phyloP scores from a whole-genome alignment of 805 yeast species.

The Candida rishiriensis region DNA sequence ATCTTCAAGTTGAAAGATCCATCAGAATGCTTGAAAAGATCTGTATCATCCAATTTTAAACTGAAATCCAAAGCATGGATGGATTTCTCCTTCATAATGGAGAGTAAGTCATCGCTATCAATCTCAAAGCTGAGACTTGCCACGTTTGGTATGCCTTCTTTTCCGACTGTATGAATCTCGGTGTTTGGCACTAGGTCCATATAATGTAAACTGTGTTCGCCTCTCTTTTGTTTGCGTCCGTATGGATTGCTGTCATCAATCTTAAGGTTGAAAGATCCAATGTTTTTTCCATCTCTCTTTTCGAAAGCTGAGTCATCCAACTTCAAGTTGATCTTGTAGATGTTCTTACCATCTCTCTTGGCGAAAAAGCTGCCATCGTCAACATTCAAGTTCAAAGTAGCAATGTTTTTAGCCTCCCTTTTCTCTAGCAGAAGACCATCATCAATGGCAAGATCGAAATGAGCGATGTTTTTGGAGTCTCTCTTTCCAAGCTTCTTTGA shows the following conservation, averaged over 20 bases:
- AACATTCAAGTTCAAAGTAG: slow-evolving; percentile 10
- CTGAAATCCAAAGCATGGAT: background rate
- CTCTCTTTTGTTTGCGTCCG: slow-evolving; percentile 3
- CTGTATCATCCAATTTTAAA: background rate
- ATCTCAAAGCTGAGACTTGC: slow-evolving; percentile 11
- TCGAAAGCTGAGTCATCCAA: too few relatives aligned
- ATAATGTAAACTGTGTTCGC: slow-evolving; percentile 2
- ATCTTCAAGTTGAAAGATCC: too few relatives aligned
- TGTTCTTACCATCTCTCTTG: slow-evolving; percentile 5
- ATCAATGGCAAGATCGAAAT: too few relatives aligned
- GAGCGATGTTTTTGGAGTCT: too few relatives aligned
- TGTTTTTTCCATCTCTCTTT: too few relatives aligned
- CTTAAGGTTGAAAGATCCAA: background rate
- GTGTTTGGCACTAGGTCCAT: background rate
- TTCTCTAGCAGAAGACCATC: slow-evolving; percentile 1
- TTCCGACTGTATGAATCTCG: slow-evolving; percentile 3
- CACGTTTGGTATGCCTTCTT: slow-evolving; percentile 21
- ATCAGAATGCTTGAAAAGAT: slow-evolving; percentile 1
- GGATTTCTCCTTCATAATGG: background rate
- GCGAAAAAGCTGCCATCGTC: slow-evolving; percentile 10
- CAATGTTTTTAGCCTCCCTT: slow-evolving; percentile 15
- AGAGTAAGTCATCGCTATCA: slow-evolving; percentile 8
- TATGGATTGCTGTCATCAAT: background rate
- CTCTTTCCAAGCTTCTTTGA: too few relatives aligned
- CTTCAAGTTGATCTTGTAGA: slow-evolving; percentile 3